Percentiles rank a stretch among this genome's conserved stretches.
Evolutionary conservation across 1,284 basidiomycete genomes (phyloP).

Genomic region (Ceratobasidium sp.): DNA sequence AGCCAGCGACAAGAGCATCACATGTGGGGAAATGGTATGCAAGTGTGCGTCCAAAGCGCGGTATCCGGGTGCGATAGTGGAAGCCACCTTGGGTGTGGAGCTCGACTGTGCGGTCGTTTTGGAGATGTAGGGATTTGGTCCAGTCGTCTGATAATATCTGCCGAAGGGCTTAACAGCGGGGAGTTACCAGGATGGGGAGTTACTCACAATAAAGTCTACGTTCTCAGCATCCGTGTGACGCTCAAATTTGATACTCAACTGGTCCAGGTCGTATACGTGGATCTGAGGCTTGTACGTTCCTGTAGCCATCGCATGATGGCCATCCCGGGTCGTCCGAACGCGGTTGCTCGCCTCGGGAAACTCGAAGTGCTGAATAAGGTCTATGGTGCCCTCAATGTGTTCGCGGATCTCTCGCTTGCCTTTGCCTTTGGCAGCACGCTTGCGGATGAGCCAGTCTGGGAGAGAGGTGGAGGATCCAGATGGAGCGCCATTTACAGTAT

Average conservation of each 20-base stretch:
- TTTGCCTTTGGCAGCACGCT: constrained; percentile 65
- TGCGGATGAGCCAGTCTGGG: constrained; percentile 86
- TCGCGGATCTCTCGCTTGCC: constrained; percentile 69
- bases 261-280: constrained; percentile 93
- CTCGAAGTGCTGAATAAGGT: constrained; percentile 94
- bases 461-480: constrained; percentile 83
- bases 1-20: constrained; percentile 78
- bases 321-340: constrained; percentile 90
- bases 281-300: constrained; percentile 99
- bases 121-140: constrained; percentile 98
- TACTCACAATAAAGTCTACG: constrained; percentile 95
- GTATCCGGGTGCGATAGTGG: constrained; percentile 92
- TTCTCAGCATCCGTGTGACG: constrained; percentile 96
- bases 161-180: constrained; percentile 27
- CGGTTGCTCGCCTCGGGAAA: constrained; percentile 96
- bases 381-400: constrained; percentile 77
- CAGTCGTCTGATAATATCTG: constrained; percentile 97
- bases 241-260: constrained; percentile 94
- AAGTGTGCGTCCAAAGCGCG: constrained; percentile 89
- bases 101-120: constrained; percentile 93
- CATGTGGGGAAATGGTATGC: constrained; percentile 88
- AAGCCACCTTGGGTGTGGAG: constrained; percentile 94
- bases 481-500: constrained; percentile 88
- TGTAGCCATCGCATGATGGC: constrained; percentile 90
- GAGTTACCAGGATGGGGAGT: constrained; percentile 51